These are phyloP conservation scores for Echeveria elegans DNA, from an alignment of 164 flowering plant species.

Conservation along the genomic window DNA sequence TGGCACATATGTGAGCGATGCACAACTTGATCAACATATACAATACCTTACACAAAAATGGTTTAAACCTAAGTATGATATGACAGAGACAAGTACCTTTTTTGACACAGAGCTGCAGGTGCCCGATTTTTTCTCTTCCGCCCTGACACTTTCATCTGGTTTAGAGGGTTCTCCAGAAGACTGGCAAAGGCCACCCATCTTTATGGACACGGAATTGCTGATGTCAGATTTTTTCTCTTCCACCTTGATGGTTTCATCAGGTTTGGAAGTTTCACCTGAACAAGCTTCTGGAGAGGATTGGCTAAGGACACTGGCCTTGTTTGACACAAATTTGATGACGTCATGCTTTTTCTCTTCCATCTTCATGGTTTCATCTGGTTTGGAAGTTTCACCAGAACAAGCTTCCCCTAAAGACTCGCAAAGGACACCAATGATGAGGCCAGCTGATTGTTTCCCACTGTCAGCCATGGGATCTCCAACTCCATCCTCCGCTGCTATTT, in stretches of 20 bases:
- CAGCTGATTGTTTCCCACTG: not conserved
- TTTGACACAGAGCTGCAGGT: conserved; percentile 8
- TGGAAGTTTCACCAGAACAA: not conserved
- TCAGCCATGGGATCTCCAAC: not conserved
- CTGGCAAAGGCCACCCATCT: not conserved
- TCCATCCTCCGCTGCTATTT: conserved; percentile 12
- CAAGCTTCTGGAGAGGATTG: not conserved
- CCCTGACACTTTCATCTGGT: conserved; percentile 21
- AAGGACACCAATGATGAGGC: not conserved
- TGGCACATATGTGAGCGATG: not conserved
- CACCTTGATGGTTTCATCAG: conserved; percentile 21
- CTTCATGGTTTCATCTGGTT: conserved; percentile 22
- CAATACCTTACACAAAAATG: not conserved
- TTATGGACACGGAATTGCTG: not conserved
- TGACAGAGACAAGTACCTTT: conserved; percentile 38
- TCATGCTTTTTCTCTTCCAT: not conserved
- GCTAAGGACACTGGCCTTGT: too few relatives aligned
- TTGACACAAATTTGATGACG: not conserved
- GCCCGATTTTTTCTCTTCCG: not conserved
- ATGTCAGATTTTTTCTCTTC: not conserved
- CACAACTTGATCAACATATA: not conserved
- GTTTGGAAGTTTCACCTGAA: not conserved
- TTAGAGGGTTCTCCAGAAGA: not conserved
- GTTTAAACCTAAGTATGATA: not conserved
- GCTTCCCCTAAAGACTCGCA: not conserved